Evolutionary conservation across 805 yeast genomes (phyloP), one percentile per base, ranked within the genome.

Genomic region (Kregervanrija pseudodelftensis): DNA sequence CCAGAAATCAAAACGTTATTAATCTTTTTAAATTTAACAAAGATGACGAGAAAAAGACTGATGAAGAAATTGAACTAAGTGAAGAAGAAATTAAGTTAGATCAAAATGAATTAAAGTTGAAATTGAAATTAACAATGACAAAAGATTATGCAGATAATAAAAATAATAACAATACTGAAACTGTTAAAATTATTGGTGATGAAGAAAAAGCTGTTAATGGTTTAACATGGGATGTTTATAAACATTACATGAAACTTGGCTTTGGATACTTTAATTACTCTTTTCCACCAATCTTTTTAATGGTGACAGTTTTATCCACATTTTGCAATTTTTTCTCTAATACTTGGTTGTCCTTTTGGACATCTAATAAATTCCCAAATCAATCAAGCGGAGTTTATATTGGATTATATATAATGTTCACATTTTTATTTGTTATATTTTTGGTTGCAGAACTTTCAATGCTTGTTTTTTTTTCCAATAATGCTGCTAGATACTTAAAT

Each of bases 261-360:
- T 70, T 81, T 36, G 83, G 84, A 4, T 67, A 53, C 11, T 64
- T 64, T 49, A 73, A 60, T 41, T 48, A 31, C 8, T 40, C 52
- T 37, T 61, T 57, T 44, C 58, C 57, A 33, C 69, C 64, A 40
- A 44, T 58, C 7, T 61, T 63, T 34, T 46, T 59, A 1, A 10
- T 40, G 3, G 22, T 51, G 33, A 52, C 60, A 39, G 47, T 49
- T 8, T 40, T 72, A 12, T 67, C 73, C 40, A 73, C 76, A 1
- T 82, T 80, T 59, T 68, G 73, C 48, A 69, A 68, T 45, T 60
- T 81, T 39, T 79, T 82, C 56, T 73, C 83, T 37, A 82, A 80
- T 58, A 79, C 82, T 14, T 85, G 95, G 95, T 69, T 89, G 47
- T 81, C 95, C 1, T 88, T 82, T 63, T 88, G 96, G 96, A 70